Evolutionary conservation across 2,329 filamentous ascomycete genomes (phyloP), one percentile per base, ranked within the genome.

Genomic region (Metarhizium humberi): DNA sequence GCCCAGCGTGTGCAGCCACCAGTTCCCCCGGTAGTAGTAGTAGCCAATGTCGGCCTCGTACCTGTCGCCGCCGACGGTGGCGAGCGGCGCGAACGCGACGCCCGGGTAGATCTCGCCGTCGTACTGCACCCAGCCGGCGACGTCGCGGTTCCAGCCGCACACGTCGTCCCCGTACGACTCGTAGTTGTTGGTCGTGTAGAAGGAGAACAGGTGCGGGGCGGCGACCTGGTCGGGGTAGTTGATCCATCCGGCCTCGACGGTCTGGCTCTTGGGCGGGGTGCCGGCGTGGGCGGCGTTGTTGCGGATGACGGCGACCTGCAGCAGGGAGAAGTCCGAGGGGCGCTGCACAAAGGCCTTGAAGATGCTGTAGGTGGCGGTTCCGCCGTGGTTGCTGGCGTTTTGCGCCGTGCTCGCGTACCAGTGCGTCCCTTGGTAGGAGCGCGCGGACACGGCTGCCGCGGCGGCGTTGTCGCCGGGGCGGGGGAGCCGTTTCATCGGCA

Each of bases 171-270:
- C 57, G 10, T 56, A 32, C 4, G 42, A 30, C 14, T 32, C 18
- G 53, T 62, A 59, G 42, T 57, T 59, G 47, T 59, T 60, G 54
- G 55, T 59, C n/a, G 57, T 63, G 52, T 51, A 63, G 52, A 56
- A 63, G 38, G 55, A 32, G 52, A 63, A 63, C 8, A 63, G 57
- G 47, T 58, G 57, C 16, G 59, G 58, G 4, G 49, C 18, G n/a
- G 34, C 7, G 1, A 47, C 55, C 36, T 59, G 58, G 20, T 53
- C 45, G 0, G 61, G 61, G 42, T 55, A 60, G 55, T 58, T 57
- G 58, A 61, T 63, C 59, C 59, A 61, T 2, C 61, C 61, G 47
- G 58, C 54, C 55, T 63, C 61, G 14, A 62, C 42, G 13, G 61
- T 59, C 52, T 63, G 61, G n/a, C 25, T 48, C 3, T 55, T 50